Evolutionary conservation across 768 basidiomycete genomes (phyloP), one percentile per base, ranked within the genome.

Genomic region (Kwoniella europaea): DNA sequence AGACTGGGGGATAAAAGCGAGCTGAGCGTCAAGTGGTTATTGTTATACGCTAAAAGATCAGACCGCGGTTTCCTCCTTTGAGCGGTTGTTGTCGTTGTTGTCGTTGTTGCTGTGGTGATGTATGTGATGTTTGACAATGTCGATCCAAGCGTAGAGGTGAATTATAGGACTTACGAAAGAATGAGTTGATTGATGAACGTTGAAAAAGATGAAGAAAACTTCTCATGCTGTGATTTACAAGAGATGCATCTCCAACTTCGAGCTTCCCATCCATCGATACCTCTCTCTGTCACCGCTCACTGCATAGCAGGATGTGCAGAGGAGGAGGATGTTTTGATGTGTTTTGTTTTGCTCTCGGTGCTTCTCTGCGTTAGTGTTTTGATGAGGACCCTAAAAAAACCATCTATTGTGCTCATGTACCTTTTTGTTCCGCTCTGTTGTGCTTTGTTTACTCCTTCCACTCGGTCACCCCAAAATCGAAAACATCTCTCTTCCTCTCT

Each of bases 341-440:
- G 15, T 59, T 59, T 59, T n/a, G n/a, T 56, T 56, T 56, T 35
- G 55, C 13, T 56, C 41, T 10, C 29, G 27, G 15, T 29, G 24
- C 27, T 43, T 61, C 41, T 42, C 18, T n/a, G 35, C 42, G 18
- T 61, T 18, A 43, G n/a, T 27, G 10, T 42, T 10, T 61, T 9
- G 20, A 42, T 42, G 41, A 59, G 57, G 41, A 61, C 59, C 63
- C 50, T 55, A 64, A 64, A 52, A 54, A 64, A 41, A 22, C 63
- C 46, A 13, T 64, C 63, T 64, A 55, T 52, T 52, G 63, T 64
- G 29, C 52, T 18, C 41, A 52, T 55, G 16, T 52, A 52, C 29
- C 27, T 41, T 64, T 63, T 63, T 35, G 35, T 35, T 35, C 35
- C 35, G 35, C 35, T 35, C 35, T 35, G 35, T 35, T 6, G 35